phyloP scores from a whole-genome alignment of 2,329 filamentous ascomycete genomes.

The Fusarium gaditjirri region DNA sequence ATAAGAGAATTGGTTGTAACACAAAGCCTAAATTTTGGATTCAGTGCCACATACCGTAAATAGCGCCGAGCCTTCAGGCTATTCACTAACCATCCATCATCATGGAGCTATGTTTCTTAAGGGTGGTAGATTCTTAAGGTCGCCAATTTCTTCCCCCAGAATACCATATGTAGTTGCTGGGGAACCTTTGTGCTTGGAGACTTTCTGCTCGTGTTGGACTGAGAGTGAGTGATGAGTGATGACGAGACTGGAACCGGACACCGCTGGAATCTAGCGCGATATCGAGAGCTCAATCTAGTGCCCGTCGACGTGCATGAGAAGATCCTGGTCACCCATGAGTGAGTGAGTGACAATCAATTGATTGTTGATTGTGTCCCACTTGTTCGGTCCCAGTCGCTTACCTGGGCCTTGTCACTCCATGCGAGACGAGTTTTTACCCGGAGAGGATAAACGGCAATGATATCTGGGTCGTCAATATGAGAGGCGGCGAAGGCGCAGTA shows the following conservation, averaged over 20 bases:
- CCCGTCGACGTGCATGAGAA: constrained; percentile 15
- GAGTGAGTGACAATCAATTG: constrained; percentile 20
- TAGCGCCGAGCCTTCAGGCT: not conserved
- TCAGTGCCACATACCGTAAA: not conserved
- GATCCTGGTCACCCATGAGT: constrained; percentile 3
- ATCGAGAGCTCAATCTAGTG: constrained; percentile 29
- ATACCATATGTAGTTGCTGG: not conserved
- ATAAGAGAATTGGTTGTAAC: not conserved
- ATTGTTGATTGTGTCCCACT: constrained; percentile 16
- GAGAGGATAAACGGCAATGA: not conserved
- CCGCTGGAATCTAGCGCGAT: constrained; percentile 25
- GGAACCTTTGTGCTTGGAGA: constrained; percentile 20
- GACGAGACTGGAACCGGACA: constrained; percentile 1
- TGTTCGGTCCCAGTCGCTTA: constrained; percentile 23
- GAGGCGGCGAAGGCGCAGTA: not conserved
- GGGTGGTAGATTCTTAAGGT: not conserved
- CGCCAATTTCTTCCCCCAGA: not conserved
- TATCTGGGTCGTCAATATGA: constrained; percentile 2
- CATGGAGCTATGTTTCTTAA: not conserved
- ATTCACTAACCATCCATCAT: not conserved
- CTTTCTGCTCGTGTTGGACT: constrained; percentile 1
- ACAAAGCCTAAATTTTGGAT: not conserved
- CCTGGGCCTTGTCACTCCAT: constrained; percentile 8
- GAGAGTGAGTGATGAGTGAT: constrained; percentile 16
- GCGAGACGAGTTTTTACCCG: not conserved